These are phyloP conservation scores for Trypanosoma theileri DNA, from an alignment of 208 protist species.

Conservation along the genomic window DNA sequence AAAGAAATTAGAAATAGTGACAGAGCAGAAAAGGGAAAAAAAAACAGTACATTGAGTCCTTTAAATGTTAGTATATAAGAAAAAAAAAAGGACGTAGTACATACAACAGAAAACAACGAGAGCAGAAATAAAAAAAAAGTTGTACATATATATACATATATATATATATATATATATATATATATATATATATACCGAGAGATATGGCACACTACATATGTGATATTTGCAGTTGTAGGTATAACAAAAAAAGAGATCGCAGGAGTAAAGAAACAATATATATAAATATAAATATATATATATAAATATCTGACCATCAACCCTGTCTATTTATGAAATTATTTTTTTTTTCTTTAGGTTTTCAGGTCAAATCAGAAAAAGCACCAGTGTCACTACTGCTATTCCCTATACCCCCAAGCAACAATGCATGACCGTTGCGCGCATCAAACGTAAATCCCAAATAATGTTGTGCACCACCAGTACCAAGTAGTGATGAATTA, in stretches of 20 bases:
- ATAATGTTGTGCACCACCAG: slow-evolving; percentile 24
- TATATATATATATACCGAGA: background rate
- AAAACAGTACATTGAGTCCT: background rate
- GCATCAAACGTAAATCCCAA: slow-evolving; percentile 29
- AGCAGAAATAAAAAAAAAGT: background rate
- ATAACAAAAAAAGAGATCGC: background rate
- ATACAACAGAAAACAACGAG: background rate
- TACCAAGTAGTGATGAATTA: background rate
- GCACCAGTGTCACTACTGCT: background rate
- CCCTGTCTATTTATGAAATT: background rate
- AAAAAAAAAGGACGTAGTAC: background rate
- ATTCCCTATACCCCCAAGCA: slow-evolving; percentile 4
- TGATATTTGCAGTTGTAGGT: background rate
- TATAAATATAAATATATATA: background rate
- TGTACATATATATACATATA: background rate
- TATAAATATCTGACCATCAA: background rate
- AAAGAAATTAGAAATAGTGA: background rate
- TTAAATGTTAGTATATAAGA: background rate
- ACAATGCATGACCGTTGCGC: slow-evolving; percentile 5
- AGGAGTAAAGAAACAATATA: background rate
- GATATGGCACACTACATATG: too few species aligned
- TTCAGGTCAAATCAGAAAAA: slow-evolving; percentile 1
- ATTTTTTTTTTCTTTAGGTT: too few species aligned
- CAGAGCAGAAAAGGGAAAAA: background rate
- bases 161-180: slow-evolving; percentile 1